phyloP scores from a whole-genome alignment of 805 yeast species.

The Wickerhamomyces canadensis region DNA sequence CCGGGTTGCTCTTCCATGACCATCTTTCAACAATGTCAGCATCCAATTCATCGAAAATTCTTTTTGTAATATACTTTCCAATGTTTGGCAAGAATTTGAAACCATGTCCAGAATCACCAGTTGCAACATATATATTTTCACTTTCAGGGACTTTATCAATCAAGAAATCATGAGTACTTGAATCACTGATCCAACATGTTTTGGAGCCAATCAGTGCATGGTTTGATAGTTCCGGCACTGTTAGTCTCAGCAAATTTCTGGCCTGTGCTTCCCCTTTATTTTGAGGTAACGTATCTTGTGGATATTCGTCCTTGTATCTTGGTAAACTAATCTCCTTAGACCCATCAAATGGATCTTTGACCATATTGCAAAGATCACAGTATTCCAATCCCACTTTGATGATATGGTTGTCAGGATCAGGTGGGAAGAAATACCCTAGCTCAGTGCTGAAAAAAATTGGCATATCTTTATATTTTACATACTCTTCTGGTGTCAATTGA shows the following conservation, averaged over 20 bases:
- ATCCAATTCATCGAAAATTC: conserved; percentile 26
- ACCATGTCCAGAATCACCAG: conserved; percentile 46
- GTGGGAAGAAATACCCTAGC: conserved; percentile 43
- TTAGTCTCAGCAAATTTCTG: conserved; percentile 24
- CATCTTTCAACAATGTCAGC: conserved; percentile 22
- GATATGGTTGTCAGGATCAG: conserved; percentile 31
- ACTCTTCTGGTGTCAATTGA: conserved; percentile 31
- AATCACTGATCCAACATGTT: conserved; percentile 38
- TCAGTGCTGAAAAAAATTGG: conserved; percentile 40
- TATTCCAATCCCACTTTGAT: conserved; percentile 33
- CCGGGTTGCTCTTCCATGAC: conserved; percentile 27
- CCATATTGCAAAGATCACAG: conserved; percentile 24
- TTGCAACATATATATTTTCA: conserved; percentile 32
- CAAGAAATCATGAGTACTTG: conserved; percentile 35
- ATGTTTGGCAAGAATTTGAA: conserved; percentile 42
- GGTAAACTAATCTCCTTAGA: conserved; percentile 29
- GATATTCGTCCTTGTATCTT: conserved; percentile 24
- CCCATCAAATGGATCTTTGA: conserved; percentile 14
- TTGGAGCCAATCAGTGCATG: conserved; percentile 28
- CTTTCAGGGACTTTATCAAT: conserved; percentile 33
- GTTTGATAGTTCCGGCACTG: conserved; percentile 35
- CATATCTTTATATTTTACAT: conserved; percentile 27
- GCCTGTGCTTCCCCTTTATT: conserved; percentile 23
- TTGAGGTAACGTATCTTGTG: conserved; percentile 30
- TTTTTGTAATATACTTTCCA: conserved; percentile 36